Conservation (phyloP, 768 basidiomycete genomes). For the Nidularia pulvinata region DNA sequence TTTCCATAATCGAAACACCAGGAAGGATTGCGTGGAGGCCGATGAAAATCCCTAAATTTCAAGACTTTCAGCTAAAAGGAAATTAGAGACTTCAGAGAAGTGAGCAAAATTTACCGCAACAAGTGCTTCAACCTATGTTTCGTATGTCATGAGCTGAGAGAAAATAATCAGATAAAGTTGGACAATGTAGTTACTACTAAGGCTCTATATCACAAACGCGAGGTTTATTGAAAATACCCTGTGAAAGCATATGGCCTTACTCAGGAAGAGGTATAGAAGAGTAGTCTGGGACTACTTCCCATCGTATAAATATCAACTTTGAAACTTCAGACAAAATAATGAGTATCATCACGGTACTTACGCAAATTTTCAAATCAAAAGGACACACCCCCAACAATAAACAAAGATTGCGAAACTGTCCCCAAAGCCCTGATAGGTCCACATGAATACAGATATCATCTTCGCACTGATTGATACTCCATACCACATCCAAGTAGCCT, state of each 20-base stretch:
- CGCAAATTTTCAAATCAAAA: not conserved
- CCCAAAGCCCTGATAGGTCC: not conserved
- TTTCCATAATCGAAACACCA: not conserved
- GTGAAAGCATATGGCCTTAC: not conserved
- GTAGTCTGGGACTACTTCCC: not conserved
- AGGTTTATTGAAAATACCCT: not conserved
- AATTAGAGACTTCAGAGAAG: not conserved
- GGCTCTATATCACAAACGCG: not conserved
- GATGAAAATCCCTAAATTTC: not conserved
- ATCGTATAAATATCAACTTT: not conserved
- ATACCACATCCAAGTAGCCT: not conserved
- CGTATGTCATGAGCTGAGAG: not conserved
- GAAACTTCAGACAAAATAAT: not conserved
- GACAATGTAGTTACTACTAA: not conserved
- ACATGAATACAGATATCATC: not conserved
- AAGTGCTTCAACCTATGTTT: not conserved
- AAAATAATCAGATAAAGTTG: not conserved
- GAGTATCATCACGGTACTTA: not conserved
- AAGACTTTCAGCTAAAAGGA: not conserved
- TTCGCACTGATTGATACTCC: not conserved
- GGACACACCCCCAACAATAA: not conserved
- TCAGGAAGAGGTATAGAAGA: not conserved
- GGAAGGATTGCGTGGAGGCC: not conserved
- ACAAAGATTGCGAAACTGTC: not conserved
- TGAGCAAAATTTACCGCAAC: not conserved